phyloP scores from a whole-genome alignment of 2,329 filamentous ascomycete species.

The Fusarium hainanense region DNA sequence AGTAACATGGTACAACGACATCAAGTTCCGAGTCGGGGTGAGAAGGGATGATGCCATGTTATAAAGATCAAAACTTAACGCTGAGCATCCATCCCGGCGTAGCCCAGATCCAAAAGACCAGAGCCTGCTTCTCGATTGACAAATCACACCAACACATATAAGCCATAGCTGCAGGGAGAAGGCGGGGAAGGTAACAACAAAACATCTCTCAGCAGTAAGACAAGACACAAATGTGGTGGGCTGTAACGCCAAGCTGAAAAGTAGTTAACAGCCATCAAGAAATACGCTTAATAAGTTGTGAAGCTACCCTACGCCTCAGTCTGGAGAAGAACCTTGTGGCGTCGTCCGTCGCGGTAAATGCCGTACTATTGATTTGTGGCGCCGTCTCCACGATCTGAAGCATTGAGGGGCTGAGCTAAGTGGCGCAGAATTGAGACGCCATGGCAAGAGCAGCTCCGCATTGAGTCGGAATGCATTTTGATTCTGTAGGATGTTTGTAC shows the following conservation, averaged over 20 bases:
- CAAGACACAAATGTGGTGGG: background rate
- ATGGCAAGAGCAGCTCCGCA: background rate
- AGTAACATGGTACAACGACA: accelerated
- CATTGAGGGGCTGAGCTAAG: background rate
- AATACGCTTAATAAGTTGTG: background rate
- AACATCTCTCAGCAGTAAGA: background rate
- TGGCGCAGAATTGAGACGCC: background rate
- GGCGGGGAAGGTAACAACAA: background rate
- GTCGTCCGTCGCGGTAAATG: background rate
- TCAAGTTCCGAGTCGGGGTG: no score
- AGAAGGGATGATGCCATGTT: background rate
- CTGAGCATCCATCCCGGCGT: background rate
- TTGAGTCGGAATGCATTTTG: background rate
- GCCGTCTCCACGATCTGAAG: background rate
- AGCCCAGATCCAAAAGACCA: background rate
- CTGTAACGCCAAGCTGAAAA: slow-evolving; percentile 22
- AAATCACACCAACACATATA: background rate
- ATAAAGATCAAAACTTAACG: background rate
- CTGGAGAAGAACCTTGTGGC: background rate
- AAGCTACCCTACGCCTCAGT: background rate
- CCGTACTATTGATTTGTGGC: background rate
- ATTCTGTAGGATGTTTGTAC: background rate
- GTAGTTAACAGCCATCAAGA: background rate
- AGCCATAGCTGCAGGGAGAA: slow-evolving; percentile 2
- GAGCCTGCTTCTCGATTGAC: slow-evolving; percentile 4